Percentiles rank a stretch among this genome's conserved stretches.
phyloP scores from a whole-genome alignment of 2,329 filamentous ascomycete species.

The Cordyceps fumosorosea region DNA sequence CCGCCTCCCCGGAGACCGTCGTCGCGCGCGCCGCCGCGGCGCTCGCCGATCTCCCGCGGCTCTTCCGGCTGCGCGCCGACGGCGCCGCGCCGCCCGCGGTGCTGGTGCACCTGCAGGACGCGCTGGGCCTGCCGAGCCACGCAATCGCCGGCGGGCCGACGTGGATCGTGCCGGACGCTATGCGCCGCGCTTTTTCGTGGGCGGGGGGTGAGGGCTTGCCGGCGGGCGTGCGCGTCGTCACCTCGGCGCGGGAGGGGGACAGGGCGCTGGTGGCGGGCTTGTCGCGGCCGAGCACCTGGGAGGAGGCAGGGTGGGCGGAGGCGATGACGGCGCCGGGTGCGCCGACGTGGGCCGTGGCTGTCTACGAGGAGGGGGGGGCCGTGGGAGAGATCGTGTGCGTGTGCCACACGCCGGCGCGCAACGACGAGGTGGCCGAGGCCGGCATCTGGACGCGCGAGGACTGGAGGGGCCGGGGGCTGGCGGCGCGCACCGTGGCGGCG shows the following conservation, averaged over 20 bases:
- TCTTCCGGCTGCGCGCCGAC: background rate
- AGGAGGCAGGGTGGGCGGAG: background rate
- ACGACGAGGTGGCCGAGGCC: background rate
- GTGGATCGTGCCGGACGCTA: background rate
- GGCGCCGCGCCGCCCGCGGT: background rate
- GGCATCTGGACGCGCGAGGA: background rate
- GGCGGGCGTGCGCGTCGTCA: background rate
- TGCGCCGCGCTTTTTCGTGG: too few species aligned
- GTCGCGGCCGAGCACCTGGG: background rate
- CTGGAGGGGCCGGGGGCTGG: background rate
- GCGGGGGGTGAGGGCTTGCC: background rate
- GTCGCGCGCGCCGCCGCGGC: background rate
- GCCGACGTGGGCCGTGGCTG: background rate
- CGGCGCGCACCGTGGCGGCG: background rate
- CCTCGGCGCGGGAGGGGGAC: background rate
- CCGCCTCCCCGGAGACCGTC: background rate
- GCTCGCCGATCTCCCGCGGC: background rate
- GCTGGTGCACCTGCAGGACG: background rate
- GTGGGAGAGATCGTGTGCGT: background rate
- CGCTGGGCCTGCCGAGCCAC: background rate
- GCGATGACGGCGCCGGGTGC: background rate
- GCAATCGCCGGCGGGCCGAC: background rate
- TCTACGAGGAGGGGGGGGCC: background rate
- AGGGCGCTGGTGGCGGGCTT: background rate
- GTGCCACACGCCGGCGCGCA: conserved; percentile 6